Evolutionary conservation across 2,329 filamentous ascomycete species (phyloP).

Genomic region (Cercospora janseana): DNA sequence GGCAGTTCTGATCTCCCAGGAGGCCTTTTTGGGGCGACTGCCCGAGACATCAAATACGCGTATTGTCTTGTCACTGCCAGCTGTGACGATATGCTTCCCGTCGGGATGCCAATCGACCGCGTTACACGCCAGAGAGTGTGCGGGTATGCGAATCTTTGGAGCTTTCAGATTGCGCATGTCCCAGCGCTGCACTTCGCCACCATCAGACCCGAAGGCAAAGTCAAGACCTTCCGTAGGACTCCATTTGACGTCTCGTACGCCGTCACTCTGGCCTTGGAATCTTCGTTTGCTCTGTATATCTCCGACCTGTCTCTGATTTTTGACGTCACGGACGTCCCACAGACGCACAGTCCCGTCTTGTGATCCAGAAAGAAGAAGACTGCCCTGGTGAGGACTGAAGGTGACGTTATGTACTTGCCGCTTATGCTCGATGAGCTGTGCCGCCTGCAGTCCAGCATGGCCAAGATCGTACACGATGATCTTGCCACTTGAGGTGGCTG

Average conservation of each 20-base stretch:
- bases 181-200: constrained; percentile 63
- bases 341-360: constrained; percentile 63
- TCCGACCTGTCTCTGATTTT: constrained; percentile 40
- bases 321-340: constrained; percentile 61
- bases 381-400: constrained; percentile 62
- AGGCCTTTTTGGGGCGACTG: constrained; percentile 58
- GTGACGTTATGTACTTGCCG: constrained; percentile 65
- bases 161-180: constrained; percentile 58
- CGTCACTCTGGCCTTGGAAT: constrained; percentile 58
- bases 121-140: constrained; percentile 57
- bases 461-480: constrained; percentile 65
- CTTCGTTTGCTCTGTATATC: constrained; percentile 55
- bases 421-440: constrained; percentile 62
- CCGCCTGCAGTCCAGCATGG: constrained; percentile 59
- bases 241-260: constrained; percentile 64
- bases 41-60: constrained; percentile 64
- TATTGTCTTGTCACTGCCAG: constrained; percentile 61
- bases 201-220: constrained; percentile 64
- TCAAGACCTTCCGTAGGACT: constrained; percentile 61
- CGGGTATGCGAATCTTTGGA: constrained; percentile 59
- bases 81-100: constrained; percentile 62
- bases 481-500: constrained; percentile 63
- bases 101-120: constrained; percentile 67
- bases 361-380: constrained; percentile 61
- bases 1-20: constrained; percentile 58